phyloP scores from a whole-genome alignment of 495 filamentous ascomycete genomes.

The Neurospora tetraspora region DNA sequence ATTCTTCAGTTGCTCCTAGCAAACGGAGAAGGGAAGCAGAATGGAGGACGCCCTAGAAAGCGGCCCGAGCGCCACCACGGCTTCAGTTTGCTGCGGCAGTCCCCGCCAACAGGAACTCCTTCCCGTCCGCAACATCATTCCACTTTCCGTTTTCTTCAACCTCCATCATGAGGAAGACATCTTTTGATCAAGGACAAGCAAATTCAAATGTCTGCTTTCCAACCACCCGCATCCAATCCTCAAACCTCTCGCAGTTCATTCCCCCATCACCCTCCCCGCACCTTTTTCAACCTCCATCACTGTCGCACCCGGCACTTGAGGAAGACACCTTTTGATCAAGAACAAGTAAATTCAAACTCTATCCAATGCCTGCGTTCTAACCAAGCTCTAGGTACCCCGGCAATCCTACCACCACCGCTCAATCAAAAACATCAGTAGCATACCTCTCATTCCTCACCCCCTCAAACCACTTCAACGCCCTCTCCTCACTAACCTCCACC shows the following conservation, averaged over 20 bases:
- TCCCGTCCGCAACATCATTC: too few relatives aligned
- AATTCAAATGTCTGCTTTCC: too few relatives aligned
- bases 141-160: neutral
- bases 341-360: neutral
- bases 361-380: neutral
- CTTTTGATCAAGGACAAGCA: too few relatives aligned
- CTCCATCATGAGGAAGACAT: too few relatives aligned
- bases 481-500: conserved; percentile 24
- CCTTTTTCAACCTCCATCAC: too few relatives aligned
- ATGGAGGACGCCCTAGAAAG: neutral
- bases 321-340: neutral
- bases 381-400: neutral
- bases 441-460: conserved; percentile 50
- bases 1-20: neutral
- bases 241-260: too few relatives aligned
- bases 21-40: neutral
- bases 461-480: conserved; percentile 42
- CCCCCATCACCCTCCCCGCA: neutral
- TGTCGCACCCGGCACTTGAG: neutral
- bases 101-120: neutral
- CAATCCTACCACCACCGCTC: neutral
- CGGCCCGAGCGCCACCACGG: neutral
- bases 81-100: neutral
- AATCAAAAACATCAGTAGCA: conserved; percentile 61
- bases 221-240: too few relatives aligned